Percentiles rank a stretch among this genome's conserved stretches.
phyloP scores from a whole-genome alignment of 2,329 filamentous ascomycete species.

The Penicillium sp. region DNA sequence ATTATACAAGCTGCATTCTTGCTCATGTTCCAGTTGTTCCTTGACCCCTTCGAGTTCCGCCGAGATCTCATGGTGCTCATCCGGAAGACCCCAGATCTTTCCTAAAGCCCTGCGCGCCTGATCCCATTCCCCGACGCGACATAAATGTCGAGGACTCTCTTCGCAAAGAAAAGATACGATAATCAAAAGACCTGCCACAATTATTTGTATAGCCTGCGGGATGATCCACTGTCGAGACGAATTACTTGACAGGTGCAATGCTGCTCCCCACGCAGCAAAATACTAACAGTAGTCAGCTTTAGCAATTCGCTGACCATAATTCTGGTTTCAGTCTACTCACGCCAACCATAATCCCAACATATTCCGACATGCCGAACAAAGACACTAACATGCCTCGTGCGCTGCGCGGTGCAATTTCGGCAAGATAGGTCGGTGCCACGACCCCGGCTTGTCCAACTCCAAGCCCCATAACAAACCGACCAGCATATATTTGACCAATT shows the following conservation, averaged over 20 bases:
- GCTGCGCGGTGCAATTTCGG: constrained; percentile 75
- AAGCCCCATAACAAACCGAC: constrained; percentile 37
- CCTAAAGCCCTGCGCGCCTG: constrained; percentile 47
- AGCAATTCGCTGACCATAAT: not conserved
- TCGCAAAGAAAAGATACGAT: constrained; percentile 67
- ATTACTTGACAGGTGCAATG: constrained; percentile 51
- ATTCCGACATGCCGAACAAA: constrained; percentile 25
- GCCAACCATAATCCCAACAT: constrained; percentile 28
- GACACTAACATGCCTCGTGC: constrained; percentile 64
- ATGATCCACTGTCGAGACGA: constrained; percentile 58
- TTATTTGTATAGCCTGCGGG: constrained; percentile 72
- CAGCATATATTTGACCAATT: constrained; percentile 35
- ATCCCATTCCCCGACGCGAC: constrained; percentile 64
- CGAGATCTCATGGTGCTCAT: constrained; percentile 13
- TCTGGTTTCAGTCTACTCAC: constrained; percentile 5
- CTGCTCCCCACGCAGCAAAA: constrained; percentile 49
- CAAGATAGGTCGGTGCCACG: constrained; percentile 87
- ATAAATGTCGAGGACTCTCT: constrained; percentile 69
- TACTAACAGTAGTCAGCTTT: constrained; percentile 15
- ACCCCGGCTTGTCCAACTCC: constrained; percentile 65
- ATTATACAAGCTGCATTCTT: not conserved
- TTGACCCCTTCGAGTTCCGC: constrained; percentile 14
- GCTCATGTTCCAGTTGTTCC: constrained; percentile 8
- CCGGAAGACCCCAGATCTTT: constrained; percentile 51
- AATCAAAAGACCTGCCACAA: constrained; percentile 71